These are phyloP conservation scores for Pythium sp. DNA, from an alignment of 352 stramenopile genomes.

Conservation along the genomic window DNA sequence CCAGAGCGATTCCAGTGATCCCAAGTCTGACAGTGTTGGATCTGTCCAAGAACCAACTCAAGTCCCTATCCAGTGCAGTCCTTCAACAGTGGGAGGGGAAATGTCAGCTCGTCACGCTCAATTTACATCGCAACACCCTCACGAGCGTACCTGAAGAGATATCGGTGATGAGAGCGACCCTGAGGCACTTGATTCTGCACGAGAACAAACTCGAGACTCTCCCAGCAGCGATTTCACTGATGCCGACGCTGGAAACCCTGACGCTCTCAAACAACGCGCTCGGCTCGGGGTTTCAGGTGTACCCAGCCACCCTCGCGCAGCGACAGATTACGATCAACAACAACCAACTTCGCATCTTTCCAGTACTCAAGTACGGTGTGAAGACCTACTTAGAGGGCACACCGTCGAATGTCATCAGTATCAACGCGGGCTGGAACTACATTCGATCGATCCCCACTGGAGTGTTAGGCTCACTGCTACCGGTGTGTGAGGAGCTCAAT, in stretches of 20 bases:
- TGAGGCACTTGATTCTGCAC: constrained; percentile 35
- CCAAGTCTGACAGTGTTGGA: constrained; percentile 24
- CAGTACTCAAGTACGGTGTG: neutral
- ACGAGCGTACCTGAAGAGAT: constrained; percentile 37
- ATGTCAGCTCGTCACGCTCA: constrained; percentile 25
- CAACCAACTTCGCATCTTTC: constrained; percentile 38
- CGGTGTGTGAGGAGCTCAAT: constrained; percentile 36
- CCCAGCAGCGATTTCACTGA: constrained; percentile 17
- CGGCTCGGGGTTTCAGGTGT: constrained; percentile 19
- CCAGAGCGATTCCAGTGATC: constrained; percentile 19
- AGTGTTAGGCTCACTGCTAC: constrained; percentile 21
- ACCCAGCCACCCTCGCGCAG: constrained; percentile 21
- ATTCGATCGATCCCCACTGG: constrained; percentile 23
- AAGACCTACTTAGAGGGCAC: constrained; percentile 18
- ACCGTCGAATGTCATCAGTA: constrained; percentile 20
- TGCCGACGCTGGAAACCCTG: constrained; percentile 29
- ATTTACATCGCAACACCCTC: constrained; percentile 44
- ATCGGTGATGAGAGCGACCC: constrained; percentile 19
- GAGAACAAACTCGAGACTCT: constrained; percentile 43
- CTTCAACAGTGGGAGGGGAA: constrained; percentile 22
- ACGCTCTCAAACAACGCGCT: constrained; percentile 20
- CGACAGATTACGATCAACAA: constrained; percentile 31
- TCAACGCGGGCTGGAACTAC: constrained; percentile 32
- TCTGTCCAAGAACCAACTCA: constrained; percentile 39
- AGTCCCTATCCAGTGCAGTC: constrained; percentile 12